Evolutionary conservation across 1,139 yeast species (phyloP).

Genomic region (Taphrina sp.): DNA sequence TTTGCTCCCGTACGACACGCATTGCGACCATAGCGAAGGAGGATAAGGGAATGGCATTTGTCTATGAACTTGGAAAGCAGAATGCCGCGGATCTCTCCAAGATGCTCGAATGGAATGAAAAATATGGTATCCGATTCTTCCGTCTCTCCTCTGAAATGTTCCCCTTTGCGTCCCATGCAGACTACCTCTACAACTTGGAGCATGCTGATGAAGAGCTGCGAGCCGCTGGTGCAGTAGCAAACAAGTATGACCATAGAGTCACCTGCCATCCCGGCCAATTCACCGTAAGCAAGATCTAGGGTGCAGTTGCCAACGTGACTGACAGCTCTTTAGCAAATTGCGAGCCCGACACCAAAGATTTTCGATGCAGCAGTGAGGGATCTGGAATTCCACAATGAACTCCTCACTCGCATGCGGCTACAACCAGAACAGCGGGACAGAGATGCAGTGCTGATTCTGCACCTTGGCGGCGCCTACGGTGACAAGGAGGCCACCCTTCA

Average conservation of each 20-base stretch:
- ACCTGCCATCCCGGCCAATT: slow-evolving; percentile 35
- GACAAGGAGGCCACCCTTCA: slow-evolving; percentile 34
- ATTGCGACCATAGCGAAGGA: slow-evolving; percentile 31
- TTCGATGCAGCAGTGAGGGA: slow-evolving; percentile 34
- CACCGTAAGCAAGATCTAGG: slow-evolving; percentile 23
- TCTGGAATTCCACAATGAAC: slow-evolving; percentile 32
- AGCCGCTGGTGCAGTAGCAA: slow-evolving; percentile 34
- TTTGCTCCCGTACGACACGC: slow-evolving; percentile 35
- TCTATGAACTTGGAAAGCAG: slow-evolving; percentile 26
- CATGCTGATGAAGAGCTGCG: slow-evolving; percentile 32
- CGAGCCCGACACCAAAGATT: slow-evolving; percentile 30
- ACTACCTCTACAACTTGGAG: slow-evolving; percentile 33
- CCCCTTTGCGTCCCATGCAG: slow-evolving; percentile 35
- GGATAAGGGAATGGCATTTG: slow-evolving; percentile 32
- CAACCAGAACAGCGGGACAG: slow-evolving; percentile 29
- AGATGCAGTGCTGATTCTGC: slow-evolving; percentile 34
- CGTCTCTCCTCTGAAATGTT: slow-evolving; percentile 34
- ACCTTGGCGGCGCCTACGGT: slow-evolving; percentile 35
- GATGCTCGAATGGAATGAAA: slow-evolving; percentile 34
- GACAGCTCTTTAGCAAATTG: slow-evolving; percentile 27
- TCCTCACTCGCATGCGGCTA: slow-evolving; percentile 28
- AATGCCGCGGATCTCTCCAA: slow-evolving; percentile 32
- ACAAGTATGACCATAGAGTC: slow-evolving; percentile 32
- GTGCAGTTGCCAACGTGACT: too few species aligned
- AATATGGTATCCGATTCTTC: slow-evolving; percentile 34